Evolutionary conservation across 352 stramenopile genomes (phyloP), one percentile per base, ranked within the genome.

Genomic region (Hyaloperonospora brassicae): DNA sequence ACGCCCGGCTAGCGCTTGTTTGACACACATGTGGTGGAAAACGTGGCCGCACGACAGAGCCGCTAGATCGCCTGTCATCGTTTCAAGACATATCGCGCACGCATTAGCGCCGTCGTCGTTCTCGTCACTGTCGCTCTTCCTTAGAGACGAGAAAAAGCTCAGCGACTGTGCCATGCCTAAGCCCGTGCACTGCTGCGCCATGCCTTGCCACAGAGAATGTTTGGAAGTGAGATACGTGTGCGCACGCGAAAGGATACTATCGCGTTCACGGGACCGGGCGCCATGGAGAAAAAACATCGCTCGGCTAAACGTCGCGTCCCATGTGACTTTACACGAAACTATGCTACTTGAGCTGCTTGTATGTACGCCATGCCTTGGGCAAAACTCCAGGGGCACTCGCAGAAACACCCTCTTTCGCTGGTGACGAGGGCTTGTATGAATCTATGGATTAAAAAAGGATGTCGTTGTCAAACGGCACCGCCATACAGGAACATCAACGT

Each of bases 81-180:
- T 52, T 41, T 79, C 70, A 14, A 80, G 64, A 23, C 73, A 83
- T 42, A 83, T 65, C 0, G 38, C 66, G 42, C 70, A 83, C 21
- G 30, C 27, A 6, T 24, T 62, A 17, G 8, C 6, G 0, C 9
- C 31, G 4, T 31, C 36, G 54, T 40, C 39, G 45, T 12, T 14
- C 13, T 49, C n/a, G 44, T 39, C 14, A 36, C 27, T 51, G 23
- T 59, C 31, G 39, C 14, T 24, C 22, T 43, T 55, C 8, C 3
- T 22, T 30, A 35, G 11, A 9, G 17, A 52, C 34, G 11, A 43
- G 4, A 24, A 4, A 14, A 30, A 47, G 45, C 11, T 31, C 7
- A 31, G 7, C 3, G 27, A 31, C 27, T 31, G 27, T 7, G 27
- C 31, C n/a, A 23, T 22, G 22, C 39, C 10, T 47, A 13, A 11